A percentile compares a stretch with the other conserved stretches of the same genome.
phyloP scores from a whole-genome alignment of 2,329 filamentous ascomycete species.

The Metarhizium humberi region DNA sequence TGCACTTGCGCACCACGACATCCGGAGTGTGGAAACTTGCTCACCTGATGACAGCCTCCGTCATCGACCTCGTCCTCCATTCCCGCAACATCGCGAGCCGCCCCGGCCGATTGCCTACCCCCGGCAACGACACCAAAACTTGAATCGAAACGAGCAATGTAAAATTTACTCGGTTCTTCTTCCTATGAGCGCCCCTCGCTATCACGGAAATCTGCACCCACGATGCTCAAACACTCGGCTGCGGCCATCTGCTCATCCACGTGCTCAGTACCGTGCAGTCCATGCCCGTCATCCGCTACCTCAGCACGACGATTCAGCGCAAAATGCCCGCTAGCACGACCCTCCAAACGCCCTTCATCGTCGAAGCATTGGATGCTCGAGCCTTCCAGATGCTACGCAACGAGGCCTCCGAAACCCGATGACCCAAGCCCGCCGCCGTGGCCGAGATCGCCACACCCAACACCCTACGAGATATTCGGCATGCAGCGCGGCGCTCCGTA shows the following conservation, averaged over 20 bases:
- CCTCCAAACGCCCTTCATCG: neutral
- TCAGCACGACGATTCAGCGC: neutral
- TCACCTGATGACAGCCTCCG: too few relatives aligned
- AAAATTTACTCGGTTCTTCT: too few relatives aligned
- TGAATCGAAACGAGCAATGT: too few relatives aligned
- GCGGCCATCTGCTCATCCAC: neutral
- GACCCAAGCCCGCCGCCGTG: constrained; percentile 23
- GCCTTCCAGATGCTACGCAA: constrained; percentile 2
- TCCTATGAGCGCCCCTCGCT: too few relatives aligned
- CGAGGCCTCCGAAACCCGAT: neutral
- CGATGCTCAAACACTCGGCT: neutral
- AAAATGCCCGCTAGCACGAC: neutral
- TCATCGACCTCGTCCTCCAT: too few relatives aligned
- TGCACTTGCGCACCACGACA: too few relatives aligned
- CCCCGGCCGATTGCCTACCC: too few relatives aligned
- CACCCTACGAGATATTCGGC: constrained; percentile 84
- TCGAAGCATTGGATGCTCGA: neutral
- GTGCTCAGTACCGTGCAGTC: neutral
- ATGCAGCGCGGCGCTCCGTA: constrained; percentile 54
- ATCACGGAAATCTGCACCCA: neutral
- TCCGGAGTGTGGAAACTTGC: too few relatives aligned
- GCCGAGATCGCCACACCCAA: constrained; percentile 47
- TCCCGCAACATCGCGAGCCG: too few relatives aligned
- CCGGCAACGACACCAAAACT: too few relatives aligned
- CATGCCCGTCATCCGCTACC: neutral